These are phyloP conservation scores for Tuber borchii DNA, from an alignment of 495 filamentous ascomycete genomes.

Conservation along the genomic window DNA sequence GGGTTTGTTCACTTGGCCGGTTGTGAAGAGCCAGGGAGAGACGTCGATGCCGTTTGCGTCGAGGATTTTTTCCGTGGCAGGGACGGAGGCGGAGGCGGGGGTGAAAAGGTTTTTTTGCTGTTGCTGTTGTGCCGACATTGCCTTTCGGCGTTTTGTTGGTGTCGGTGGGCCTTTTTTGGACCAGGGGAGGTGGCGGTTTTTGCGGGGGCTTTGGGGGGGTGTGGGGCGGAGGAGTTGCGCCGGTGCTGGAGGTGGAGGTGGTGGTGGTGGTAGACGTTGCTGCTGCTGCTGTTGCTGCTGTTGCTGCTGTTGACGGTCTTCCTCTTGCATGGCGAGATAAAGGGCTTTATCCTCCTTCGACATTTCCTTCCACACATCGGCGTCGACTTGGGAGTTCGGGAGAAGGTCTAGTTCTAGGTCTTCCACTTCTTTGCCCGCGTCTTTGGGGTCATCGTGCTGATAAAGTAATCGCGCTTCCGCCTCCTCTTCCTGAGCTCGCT, in stretches of 20 bases:
- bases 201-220: conserved; percentile 19
- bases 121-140: conserved; percentile 8
- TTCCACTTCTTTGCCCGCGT: conserved; percentile 2
- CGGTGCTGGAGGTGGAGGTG: conserved; percentile 9
- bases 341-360: conserved; percentile 19
- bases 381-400: conserved; percentile 28
- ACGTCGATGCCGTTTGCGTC: conserved; percentile 31
- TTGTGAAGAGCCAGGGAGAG: conserved; percentile 30
- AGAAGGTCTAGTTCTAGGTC: conserved; percentile 11
- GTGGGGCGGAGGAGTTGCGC: not conserved
- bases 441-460: conserved; percentile 10
- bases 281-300: conserved; percentile 8
- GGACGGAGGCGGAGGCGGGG: not conserved
- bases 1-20: conserved; percentile 16
- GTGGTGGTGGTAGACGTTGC: not conserved
- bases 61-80: conserved; percentile 7
- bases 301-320: conserved; percentile 17
- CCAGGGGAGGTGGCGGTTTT: conserved; percentile 5
- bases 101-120: conserved; percentile 2
- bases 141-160: conserved; percentile 19
- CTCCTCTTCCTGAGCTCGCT: not conserved
- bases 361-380: conserved; percentile 26
- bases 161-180: not conserved
- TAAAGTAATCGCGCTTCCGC: not conserved
- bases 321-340: conserved; percentile 17